Conservation (phyloP, 192 early-diverging fungal species). For the Coemansia sp. region DNA sequence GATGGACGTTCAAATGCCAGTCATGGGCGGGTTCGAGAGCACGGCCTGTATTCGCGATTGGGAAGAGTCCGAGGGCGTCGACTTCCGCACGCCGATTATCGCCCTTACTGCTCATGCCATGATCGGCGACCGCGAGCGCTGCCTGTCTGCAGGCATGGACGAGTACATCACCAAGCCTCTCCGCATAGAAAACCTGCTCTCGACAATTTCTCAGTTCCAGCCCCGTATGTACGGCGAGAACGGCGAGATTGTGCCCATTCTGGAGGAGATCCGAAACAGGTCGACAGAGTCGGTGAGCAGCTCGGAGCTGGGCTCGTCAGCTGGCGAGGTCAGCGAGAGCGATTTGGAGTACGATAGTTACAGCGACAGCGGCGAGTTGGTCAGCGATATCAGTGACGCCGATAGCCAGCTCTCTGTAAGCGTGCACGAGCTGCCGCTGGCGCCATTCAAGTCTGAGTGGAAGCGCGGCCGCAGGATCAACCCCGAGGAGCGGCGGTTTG, state of each 20-base stretch:
- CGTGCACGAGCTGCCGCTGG: not conserved
- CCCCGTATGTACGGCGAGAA: slow-evolving; percentile 47
- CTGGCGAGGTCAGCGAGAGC: slow-evolving; percentile 1
- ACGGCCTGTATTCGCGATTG: slow-evolving; percentile 73
- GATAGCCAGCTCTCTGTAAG: not conserved
- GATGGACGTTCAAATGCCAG: slow-evolving; percentile 91
- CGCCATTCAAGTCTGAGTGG: not conserved
- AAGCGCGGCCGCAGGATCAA: slow-evolving; percentile 10
- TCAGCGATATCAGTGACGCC: not conserved
- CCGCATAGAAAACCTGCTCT: slow-evolving; percentile 42
- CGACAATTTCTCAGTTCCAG: slow-evolving; percentile 45
- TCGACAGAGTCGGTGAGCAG: not conserved
- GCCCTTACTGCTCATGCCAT: slow-evolving; percentile 89
- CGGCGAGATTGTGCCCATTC: slow-evolving; percentile 43
- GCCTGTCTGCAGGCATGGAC: slow-evolving; percentile 80
- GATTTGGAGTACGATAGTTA: not conserved
- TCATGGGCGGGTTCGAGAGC: slow-evolving; percentile 87
- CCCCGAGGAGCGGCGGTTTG: not conserved
- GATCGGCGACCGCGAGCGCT: slow-evolving; percentile 85
- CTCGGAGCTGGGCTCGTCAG: not conserved
- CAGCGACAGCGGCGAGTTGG: not conserved
- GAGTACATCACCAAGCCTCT: slow-evolving; percentile 71
- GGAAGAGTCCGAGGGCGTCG: slow-evolving; percentile 58
- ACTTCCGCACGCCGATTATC: slow-evolving; percentile 71
- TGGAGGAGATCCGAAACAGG: slow-evolving; percentile 11